Percentiles rank a stretch among this genome's conserved stretches.
Evolutionary conservation across 2,329 filamentous ascomycete species (phyloP).

Genomic region (Colletotrichum chlorophyti): DNA sequence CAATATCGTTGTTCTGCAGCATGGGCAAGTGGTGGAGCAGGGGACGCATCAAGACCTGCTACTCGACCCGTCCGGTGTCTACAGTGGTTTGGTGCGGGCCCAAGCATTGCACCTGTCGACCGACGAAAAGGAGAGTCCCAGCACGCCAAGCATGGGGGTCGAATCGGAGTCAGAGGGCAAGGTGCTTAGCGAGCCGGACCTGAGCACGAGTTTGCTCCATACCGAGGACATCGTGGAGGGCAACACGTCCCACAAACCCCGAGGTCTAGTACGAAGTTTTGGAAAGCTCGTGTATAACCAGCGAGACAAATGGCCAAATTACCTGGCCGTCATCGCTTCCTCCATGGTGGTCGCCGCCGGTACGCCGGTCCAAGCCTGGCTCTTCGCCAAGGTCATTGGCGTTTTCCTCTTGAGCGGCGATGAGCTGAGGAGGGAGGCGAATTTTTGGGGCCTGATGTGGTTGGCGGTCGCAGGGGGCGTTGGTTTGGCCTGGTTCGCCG

Average conservation of each 20-base stretch:
- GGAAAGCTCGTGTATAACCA: conserved; percentile 31
- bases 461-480: conserved; percentile 36
- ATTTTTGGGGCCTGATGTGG: conserved; percentile 42
- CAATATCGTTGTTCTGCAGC: conserved; percentile 50
- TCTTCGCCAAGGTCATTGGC: conserved; percentile 36
- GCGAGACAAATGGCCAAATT: conserved; percentile 33
- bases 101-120: conserved; percentile 28
- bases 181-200: neutral
- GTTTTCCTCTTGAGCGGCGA: conserved; percentile 33
- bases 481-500: conserved; percentile 35
- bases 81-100: conserved; percentile 33
- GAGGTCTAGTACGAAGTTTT: conserved; percentile 25
- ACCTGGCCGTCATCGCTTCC: conserved; percentile 33
- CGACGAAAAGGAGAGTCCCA: neutral
- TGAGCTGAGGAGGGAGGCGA: conserved; percentile 12
- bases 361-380: conserved; percentile 38
- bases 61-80: conserved; percentile 28
- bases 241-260: neutral
- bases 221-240: neutral
- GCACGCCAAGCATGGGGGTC: neutral
- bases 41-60: conserved; percentile 32
- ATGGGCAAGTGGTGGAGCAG: conserved; percentile 49
- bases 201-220: neutral
- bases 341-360: conserved; percentile 35
- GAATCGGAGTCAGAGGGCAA: conserved; percentile 8